Base-by-base conservation (phyloP, 2,329 filamentous ascomycete genomes). In the Tolypocladium sp. region DNA sequence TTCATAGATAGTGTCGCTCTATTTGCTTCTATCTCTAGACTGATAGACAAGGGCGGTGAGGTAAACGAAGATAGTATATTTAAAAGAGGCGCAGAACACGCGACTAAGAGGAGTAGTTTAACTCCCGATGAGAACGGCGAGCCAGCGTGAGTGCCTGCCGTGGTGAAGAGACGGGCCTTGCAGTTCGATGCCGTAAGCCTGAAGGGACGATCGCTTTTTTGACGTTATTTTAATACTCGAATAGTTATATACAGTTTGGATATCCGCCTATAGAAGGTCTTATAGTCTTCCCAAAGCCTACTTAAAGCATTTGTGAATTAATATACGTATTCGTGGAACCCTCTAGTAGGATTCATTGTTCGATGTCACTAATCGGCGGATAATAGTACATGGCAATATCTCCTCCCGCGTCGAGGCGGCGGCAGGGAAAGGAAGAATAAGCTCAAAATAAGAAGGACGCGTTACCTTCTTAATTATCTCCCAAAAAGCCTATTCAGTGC, bases 401-500 rank as follows among this genome's bases (percentile, higher is more conserved):
- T 62, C 60, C 59, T 63, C 59, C 46, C 22, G 59, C 30, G 60
- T 60, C 27, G 57, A 57, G 55, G 35, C 58, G 38, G 58, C 62
- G 41, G 62, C 60, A 42, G 62, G 59, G 44, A 58, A 62, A 44
- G 58, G 62, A 38, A 63, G 58, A 56, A 62, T 59, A 55, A 63
- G 59, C 57, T 62, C 60, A 41, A 63, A 63, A 44, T 59, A 41
- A 22, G 57, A 60, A 53, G 62, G 62, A 42, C 58, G 51, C 42
- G 62, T 63, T 52, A 62, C 60, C 57, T 62, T 62, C 51, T 44
- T 63, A 46, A 63, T 58, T 20, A 30, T 42, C 52, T 60, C 55
- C 59, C 60, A 62, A 46, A 62, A 33, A 30, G 59, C 56, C 52
- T 30, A 55, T 52, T 63, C 62, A 17, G n/a, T 51, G 60, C 42